phyloP scores from a whole-genome alignment of 2,329 filamentous ascomycete genomes.

The Trichophaea hybrida region DNA sequence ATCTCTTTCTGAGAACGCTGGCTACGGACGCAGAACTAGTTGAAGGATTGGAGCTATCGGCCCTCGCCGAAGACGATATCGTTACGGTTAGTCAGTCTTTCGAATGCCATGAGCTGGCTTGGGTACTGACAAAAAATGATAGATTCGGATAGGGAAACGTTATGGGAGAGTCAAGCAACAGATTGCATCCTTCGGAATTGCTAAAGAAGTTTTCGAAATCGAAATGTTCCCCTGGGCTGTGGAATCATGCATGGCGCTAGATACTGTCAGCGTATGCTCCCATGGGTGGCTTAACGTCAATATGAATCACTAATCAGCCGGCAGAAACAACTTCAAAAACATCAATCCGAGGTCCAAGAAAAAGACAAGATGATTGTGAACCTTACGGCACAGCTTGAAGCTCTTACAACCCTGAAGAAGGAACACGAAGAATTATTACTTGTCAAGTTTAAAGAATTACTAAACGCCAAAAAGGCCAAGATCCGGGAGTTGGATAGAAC shows the following conservation, averaged over 20 bases:
- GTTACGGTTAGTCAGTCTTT: constrained; percentile 10
- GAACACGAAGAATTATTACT: constrained; percentile 21
- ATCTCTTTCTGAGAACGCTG: constrained; percentile 12
- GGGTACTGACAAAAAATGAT: no score
- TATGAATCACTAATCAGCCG: not conserved
- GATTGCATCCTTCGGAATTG: constrained; percentile 16
- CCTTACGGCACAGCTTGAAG: constrained; percentile 11
- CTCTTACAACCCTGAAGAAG: constrained; percentile 17
- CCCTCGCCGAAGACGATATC: constrained; percentile 10
- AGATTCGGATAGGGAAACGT: constrained; percentile 20
- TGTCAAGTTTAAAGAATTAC: constrained; percentile 16
- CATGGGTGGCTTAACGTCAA: not conserved
- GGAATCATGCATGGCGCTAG: constrained; percentile 13
- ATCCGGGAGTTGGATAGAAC: constrained; percentile 15
- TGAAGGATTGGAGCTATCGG: constrained; percentile 15
- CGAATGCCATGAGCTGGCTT: no score
- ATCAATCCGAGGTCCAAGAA: not conserved
- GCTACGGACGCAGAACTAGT: constrained; percentile 3
- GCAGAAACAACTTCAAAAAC: not conserved
- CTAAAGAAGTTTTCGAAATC: constrained; percentile 18
- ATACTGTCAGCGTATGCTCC: not conserved
- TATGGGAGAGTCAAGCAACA: constrained; percentile 21
- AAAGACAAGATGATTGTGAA: constrained; percentile 7
- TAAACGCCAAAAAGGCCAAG: constrained; percentile 20
- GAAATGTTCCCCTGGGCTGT: constrained; percentile 19